These are phyloP conservation scores for Stemphylium vesicarium DNA, from an alignment of 2,329 filamentous ascomycete species.

Conservation along the genomic window DNA sequence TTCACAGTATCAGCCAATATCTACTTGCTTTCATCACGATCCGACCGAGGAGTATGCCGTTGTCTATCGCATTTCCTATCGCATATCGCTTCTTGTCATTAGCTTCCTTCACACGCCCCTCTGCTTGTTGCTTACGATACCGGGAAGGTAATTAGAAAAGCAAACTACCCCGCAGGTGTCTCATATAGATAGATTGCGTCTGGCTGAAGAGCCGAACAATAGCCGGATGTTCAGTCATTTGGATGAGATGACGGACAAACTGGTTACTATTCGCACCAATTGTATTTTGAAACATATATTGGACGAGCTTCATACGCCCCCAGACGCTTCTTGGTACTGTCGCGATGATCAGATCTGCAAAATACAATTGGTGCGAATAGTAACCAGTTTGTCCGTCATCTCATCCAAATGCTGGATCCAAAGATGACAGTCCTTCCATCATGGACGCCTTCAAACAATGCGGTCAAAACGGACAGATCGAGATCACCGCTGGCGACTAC, in stretches of 20 bases:
- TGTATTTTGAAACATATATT: background rate
- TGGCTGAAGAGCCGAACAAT: conserved; percentile 7
- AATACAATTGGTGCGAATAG: conserved; percentile 10
- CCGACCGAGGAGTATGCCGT: too few relatives aligned
- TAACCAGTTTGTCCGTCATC: background rate
- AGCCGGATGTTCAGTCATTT: background rate
- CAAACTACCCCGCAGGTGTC: background rate
- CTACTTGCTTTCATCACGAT: too few relatives aligned
- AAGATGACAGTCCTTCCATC: conserved; percentile 31
- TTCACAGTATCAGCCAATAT: too few relatives aligned
- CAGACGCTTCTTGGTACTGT: background rate
- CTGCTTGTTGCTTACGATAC: too few relatives aligned
- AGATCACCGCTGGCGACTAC: conserved; percentile 31
- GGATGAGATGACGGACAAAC: background rate
- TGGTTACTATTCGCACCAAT: conserved; percentile 9
- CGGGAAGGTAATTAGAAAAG: background rate
- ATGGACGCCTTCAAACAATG: conserved; percentile 40
- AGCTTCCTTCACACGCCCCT: too few relatives aligned
- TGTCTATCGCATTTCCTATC: too few relatives aligned
- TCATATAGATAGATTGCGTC: conserved; percentile 6
- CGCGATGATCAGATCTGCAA: background rate
- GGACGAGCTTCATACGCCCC: background rate
- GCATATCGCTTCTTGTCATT: too few relatives aligned
- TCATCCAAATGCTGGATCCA: conserved; percentile 24
- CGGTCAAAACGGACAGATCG: conserved; percentile 34